Evolutionary conservation across 441 rosid genomes (phyloP).

Genomic region (Pelargonium citronellum): DNA sequence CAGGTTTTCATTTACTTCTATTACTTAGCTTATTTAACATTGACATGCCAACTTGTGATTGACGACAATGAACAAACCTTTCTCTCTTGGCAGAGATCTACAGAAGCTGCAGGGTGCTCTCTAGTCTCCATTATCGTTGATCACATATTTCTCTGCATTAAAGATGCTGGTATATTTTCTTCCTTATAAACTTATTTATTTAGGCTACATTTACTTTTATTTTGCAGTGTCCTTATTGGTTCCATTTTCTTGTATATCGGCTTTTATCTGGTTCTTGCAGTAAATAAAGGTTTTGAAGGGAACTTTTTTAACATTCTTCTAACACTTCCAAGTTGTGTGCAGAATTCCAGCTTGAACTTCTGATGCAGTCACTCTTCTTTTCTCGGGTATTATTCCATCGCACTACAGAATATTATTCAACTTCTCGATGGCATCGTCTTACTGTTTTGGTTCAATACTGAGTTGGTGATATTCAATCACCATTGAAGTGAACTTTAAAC

Average conservation of each 20-base stretch:
- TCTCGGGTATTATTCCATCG: constrained; percentile 62
- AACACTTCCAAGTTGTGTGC: constrained; percentile 32
- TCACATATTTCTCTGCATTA: constrained; percentile 91
- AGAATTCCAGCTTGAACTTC: constrained; percentile 92
- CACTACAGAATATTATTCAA: constrained; percentile 19
- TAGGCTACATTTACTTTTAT: neutral
- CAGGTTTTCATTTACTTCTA: constrained; percentile 44
- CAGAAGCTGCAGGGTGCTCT: constrained; percentile 91
- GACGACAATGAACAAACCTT: neutral
- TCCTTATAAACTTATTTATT: neutral
- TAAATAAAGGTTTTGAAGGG: constrained; percentile 13
- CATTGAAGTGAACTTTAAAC: neutral
- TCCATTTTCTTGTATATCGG: neutral
- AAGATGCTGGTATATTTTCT: constrained; percentile 75
- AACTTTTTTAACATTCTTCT: constrained; percentile 12
- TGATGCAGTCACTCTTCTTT: constrained; percentile 88
- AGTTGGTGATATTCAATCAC: constrained; percentile 6
- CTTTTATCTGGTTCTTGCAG: constrained; percentile 7
- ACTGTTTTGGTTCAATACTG: constrained; percentile 16
- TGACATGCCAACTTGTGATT: constrained; percentile 3
- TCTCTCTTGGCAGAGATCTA: constrained; percentile 47
- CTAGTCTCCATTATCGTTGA: constrained; percentile 84
- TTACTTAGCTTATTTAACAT: constrained; percentile 1
- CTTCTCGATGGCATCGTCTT: constrained; percentile 20
- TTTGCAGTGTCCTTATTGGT: neutral